Conservation (phyloP, 768 basidiomycete species). For the Suillus sp. region DNA sequence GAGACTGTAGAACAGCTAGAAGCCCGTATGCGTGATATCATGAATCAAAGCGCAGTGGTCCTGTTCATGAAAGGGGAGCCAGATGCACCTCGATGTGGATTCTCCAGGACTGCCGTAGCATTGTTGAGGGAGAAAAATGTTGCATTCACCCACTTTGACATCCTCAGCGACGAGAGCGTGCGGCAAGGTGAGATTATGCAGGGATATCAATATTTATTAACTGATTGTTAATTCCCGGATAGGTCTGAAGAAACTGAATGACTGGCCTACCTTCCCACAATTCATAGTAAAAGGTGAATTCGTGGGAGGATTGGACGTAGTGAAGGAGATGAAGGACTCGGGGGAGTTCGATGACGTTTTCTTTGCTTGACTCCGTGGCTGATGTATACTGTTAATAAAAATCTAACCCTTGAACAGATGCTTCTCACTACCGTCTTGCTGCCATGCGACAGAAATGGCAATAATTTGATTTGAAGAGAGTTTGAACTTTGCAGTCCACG, state of each 20-base stretch:
- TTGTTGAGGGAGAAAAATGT: constrained; percentile 66
- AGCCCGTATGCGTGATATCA: constrained; percentile 63
- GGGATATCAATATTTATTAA: background rate
- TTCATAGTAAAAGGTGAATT: constrained; percentile 89
- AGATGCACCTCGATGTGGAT: constrained; percentile 78
- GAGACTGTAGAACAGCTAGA: constrained; percentile 72
- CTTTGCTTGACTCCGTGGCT: background rate
- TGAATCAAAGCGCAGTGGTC: constrained; percentile 79
- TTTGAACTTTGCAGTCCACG: background rate
- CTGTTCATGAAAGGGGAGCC: constrained; percentile 93
- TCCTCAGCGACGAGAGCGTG: constrained; percentile 78
- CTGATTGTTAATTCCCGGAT: background rate
- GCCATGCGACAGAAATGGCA: background rate
- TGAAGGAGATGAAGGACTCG: constrained; percentile 82
- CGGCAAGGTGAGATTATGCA: constrained; percentile 60
- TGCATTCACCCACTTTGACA: constrained; percentile 79
- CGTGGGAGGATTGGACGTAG: constrained; percentile 92
- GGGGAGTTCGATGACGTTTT: constrained; percentile 69
- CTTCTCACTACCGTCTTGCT: background rate
- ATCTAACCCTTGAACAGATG: background rate
- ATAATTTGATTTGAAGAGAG: constrained; percentile 4
- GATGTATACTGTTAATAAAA: background rate
- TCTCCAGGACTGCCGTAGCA: constrained; percentile 73
- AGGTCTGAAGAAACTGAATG: constrained; percentile 77
- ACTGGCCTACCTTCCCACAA: constrained; percentile 92